These are phyloP conservation scores for Notholithocarpus densiflorus DNA, from an alignment of 306 rosid species.

Conservation along the genomic window DNA sequence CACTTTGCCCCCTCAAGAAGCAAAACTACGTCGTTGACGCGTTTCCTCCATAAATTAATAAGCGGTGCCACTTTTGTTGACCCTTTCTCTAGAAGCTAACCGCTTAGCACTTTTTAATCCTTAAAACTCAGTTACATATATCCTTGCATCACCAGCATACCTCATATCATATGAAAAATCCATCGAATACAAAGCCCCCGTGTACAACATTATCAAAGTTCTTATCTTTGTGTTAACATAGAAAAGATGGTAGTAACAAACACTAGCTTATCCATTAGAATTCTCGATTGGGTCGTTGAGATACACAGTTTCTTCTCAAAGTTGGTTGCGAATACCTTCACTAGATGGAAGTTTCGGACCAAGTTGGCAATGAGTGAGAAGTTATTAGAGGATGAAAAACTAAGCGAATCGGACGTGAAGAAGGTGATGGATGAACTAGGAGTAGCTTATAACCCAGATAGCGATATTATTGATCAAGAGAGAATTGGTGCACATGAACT, in stretches of 20 bases:
- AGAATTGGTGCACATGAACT: constrained; percentile 24
- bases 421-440: constrained; percentile 38
- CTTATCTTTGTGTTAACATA: not conserved
- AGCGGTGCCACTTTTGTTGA: too few species aligned
- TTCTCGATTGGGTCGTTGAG: not conserved
- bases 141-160: not conserved
- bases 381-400: not conserved
- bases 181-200: too few species aligned
- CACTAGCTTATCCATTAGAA: not conserved
- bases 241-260: not conserved
- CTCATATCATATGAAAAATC: too few species aligned
- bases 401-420: constrained; percentile 35
- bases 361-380: not conserved
- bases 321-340: not conserved
- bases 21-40: too few species aligned
- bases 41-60: too few species aligned
- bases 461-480: not conserved
- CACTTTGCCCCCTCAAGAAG: too few species aligned
- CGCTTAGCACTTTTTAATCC: not conserved
- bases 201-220: not conserved
- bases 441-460: not conserved
- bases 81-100: too few species aligned
- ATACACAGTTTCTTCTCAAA: not conserved
- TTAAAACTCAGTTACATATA: not conserved
- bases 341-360: constrained; percentile 7